Evolutionary conservation across 495 filamentous ascomycete genomes (phyloP).

Genomic region (Penicillium paxilli): DNA sequence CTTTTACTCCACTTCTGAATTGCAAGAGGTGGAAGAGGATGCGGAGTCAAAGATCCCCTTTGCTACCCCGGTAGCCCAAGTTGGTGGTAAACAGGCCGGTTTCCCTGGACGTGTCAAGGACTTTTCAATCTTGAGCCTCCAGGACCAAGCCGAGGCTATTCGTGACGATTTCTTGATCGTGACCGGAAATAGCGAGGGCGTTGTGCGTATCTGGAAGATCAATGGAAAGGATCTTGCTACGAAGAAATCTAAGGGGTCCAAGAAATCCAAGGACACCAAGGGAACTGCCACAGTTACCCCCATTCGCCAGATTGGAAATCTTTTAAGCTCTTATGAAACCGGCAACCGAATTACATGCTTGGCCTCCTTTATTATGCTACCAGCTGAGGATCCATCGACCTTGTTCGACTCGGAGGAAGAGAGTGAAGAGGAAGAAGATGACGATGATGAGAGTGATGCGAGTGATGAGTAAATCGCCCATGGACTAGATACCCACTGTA

Average conservation of each 20-base stretch:
- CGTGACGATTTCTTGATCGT: conserved; percentile 56
- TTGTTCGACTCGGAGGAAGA: conserved; percentile 37
- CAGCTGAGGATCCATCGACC: conserved; percentile 36
- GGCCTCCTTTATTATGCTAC: conserved; percentile 76
- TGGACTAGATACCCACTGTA: conserved; percentile 30
- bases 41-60: conserved; percentile 41
- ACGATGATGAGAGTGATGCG: conserved; percentile 45
- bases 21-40: conserved; percentile 28
- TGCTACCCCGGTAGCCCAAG: conserved; percentile 65
- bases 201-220: conserved; percentile 73
- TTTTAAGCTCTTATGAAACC: conserved; percentile 81
- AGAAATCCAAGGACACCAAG: conserved; percentile 38
- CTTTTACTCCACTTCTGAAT: conserved; percentile 71
- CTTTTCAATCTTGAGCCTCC: conserved; percentile 63
- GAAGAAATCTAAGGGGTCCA: conserved; percentile 19
- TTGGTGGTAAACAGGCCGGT: conserved; percentile 72
- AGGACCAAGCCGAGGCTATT: conserved; percentile 31
- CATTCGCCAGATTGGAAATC: conserved; percentile 60
- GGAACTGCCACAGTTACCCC: no score
- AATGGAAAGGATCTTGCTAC: conserved; percentile 29
- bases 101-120: conserved; percentile 81
- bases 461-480: conserved; percentile 31
- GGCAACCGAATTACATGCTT: conserved; percentile 89
- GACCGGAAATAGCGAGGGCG: conserved; percentile 80
- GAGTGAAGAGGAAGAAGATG: conserved; percentile 37